phyloP scores from a whole-genome alignment of 2,329 filamentous ascomycete genomes.

The Coleophoma eucalyptorum region DNA sequence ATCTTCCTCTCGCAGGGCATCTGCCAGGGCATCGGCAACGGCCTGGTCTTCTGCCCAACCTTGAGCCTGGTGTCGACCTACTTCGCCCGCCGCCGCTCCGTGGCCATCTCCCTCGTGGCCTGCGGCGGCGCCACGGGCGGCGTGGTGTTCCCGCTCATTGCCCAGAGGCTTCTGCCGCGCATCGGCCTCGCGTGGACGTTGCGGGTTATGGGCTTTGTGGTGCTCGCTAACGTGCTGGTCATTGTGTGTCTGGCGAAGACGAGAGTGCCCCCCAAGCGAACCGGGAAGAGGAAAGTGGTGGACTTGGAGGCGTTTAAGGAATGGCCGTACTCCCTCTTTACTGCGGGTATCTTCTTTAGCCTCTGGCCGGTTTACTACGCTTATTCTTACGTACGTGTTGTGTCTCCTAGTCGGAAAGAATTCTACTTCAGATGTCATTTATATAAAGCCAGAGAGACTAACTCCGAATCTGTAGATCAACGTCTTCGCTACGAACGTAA shows the following conservation, averaged over 20 bases:
- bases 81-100: slow-evolving; percentile 13
- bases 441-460: too few species aligned
- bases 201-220: slow-evolving; percentile 37
- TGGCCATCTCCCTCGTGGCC: slow-evolving; percentile 28
- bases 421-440: too few species aligned
- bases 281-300: slow-evolving; percentile 29
- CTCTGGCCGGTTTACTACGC: slow-evolving; percentile 39
- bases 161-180: slow-evolving; percentile 29
- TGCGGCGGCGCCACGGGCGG: slow-evolving; percentile 30
- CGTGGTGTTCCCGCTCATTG: slow-evolving; percentile 35
- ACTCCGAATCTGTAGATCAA: too few species aligned
- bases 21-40: slow-evolving; percentile 31
- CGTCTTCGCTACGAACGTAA: too few species aligned
- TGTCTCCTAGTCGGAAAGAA: too few species aligned
- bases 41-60: slow-evolving; percentile 32
- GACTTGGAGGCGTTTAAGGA: slow-evolving; percentile 38
- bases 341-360: slow-evolving; percentile 31
- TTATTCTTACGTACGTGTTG: slow-evolving; percentile 32
- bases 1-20: slow-evolving; percentile 36
- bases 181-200: slow-evolving; percentile 38
- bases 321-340: slow-evolving; percentile 35
- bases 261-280: slow-evolving; percentile 16
- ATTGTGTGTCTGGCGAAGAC: slow-evolving; percentile 24
- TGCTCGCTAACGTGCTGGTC: slow-evolving; percentile 29
- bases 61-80: slow-evolving; percentile 26